Base-by-base conservation (phyloP, 495 filamentous ascomycete genomes). In the Astrocystis sublimbata region DNA sequence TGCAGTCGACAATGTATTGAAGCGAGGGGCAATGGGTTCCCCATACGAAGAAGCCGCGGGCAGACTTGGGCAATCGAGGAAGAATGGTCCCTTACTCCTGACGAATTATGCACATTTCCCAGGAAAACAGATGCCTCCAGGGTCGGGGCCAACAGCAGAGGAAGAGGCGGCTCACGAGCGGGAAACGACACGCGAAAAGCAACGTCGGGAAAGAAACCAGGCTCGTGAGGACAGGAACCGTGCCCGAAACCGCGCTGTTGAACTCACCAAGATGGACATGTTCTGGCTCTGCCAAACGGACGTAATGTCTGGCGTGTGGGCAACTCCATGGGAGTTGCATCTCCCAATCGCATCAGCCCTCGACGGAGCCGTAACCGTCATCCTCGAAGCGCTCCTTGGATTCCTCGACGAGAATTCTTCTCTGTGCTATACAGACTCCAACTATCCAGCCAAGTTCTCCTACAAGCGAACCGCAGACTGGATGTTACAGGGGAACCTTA, bases 221-320 rank as follows among this genome's bases (percentile, higher is more conserved):
- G 30, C 49, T 30, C 49, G 49, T 2, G 49, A 52, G 3, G 30
- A 52, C 8, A 9, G 49, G 3, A 52, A 52, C 17, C 49, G 49
- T 12, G 9, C 2, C 23, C 49, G 49, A 17, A 52, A 52, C 30
- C 49, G 49, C 30, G 49, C 49, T 9, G 49, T 35, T 13, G 49
- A 35, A 1, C 49, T 52, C 17, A 52, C 49, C 28, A 52, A 35
- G n/a, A 10, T 52, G 49, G 49, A 52, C 30, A 52, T 52, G 49
- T 52, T 52, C 13, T 52, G 49, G 49, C 28, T 52, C 9, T 52
- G 49, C 15, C 49, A 52, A 10, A 35, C 30, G 8, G 49, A 52
- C 17, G 30, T 7, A 9, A 35, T 52, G 30, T 52, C 49, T 9
- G 49, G 49, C 30, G 35, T 17, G 3, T 52, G 49, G 49, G 49